Conservation (phyloP, 2,329 filamentous ascomycete genomes). For the Phaeosphaeriaceae sp. region DNA sequence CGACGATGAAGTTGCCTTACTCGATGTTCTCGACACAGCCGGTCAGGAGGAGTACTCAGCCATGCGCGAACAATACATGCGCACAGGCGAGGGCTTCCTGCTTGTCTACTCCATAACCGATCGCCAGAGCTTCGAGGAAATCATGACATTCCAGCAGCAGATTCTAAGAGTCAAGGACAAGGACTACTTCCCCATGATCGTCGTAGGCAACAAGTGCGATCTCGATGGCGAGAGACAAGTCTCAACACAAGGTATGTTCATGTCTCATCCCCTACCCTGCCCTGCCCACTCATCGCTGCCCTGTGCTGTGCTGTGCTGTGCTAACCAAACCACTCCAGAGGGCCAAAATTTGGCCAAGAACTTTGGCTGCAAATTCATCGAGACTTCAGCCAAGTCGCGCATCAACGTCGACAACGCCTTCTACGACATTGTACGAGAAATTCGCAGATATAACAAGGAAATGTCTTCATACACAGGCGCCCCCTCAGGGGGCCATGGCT, state of each 20-base stretch:
- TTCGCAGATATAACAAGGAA: conserved; percentile 97
- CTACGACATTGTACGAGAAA: conserved; percentile 97
- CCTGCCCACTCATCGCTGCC: conserved; percentile 4
- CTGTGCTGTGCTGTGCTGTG: too few relatives aligned
- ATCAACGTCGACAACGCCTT: conserved; percentile 99
- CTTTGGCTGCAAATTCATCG: conserved; percentile 98
- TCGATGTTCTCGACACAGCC: conserved; percentile 97
- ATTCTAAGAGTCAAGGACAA: conserved; percentile 99
- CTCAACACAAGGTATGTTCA: conserved; percentile 79
- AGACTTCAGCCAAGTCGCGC: conserved; percentile 97
- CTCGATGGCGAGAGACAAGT: conserved; percentile 91
- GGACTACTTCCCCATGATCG: conserved; percentile 99
- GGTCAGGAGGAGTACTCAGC: conserved; percentile 99
- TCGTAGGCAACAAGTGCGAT: conserved; percentile 99
- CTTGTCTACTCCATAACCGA: conserved; percentile 98
- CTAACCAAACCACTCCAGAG: conserved; percentile 66
- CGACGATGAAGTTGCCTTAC: conserved; percentile 94
- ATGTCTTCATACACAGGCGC: conserved; percentile 85
- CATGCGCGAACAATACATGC: conserved; percentile 99
- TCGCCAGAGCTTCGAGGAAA: conserved; percentile 96
- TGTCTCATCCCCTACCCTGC: conserved; percentile 10
- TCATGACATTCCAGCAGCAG: conserved; percentile 98
- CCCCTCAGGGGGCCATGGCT: conserved; percentile 61
- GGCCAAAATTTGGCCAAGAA: conserved; percentile 83
- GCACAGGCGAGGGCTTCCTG: conserved; percentile 96